A percentile compares a stretch with the other conserved stretches of the same genome.
Evolutionary conservation across 176 grass and related monocot genomes (phyloP).

Genomic region (Carex cristatella): DNA sequence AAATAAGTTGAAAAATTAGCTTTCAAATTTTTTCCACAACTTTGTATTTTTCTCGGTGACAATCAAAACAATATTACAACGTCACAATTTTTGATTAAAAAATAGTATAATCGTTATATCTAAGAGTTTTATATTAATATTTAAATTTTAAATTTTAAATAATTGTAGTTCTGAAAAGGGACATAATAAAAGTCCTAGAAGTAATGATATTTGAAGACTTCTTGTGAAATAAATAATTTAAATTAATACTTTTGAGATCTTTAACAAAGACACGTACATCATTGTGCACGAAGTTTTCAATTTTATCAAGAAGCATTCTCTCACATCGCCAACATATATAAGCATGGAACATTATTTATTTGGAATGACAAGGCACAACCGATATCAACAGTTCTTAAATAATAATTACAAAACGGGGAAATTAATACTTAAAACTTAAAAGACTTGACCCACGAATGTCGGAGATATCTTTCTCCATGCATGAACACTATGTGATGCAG

Average conservation of each 20-base stretch:
- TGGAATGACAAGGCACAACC: background rate
- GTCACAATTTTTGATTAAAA: no score
- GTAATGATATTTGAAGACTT: no score
- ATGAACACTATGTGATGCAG: background rate
- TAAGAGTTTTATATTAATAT: no score
- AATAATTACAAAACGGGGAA: background rate
- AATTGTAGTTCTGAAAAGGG: no score
- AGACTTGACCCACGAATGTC: background rate
- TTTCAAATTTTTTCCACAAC: no score
- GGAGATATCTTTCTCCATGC: background rate
- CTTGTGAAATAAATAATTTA: background rate
- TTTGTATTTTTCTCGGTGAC: no score
- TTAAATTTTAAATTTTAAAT: no score
- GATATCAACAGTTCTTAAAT: background rate
- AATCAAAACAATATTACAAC: no score
- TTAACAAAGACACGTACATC: background rate
- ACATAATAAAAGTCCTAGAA: no score
- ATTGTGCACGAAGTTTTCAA: background rate
- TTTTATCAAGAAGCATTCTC: background rate
- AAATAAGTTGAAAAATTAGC: no score
- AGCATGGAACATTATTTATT: background rate
- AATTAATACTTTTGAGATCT: background rate
- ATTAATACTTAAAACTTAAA: background rate
- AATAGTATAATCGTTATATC: no score
- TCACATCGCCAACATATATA: background rate